phyloP scores from a whole-genome alignment of 2,329 filamentous ascomycete species.

The Fusarium nematophilum region DNA sequence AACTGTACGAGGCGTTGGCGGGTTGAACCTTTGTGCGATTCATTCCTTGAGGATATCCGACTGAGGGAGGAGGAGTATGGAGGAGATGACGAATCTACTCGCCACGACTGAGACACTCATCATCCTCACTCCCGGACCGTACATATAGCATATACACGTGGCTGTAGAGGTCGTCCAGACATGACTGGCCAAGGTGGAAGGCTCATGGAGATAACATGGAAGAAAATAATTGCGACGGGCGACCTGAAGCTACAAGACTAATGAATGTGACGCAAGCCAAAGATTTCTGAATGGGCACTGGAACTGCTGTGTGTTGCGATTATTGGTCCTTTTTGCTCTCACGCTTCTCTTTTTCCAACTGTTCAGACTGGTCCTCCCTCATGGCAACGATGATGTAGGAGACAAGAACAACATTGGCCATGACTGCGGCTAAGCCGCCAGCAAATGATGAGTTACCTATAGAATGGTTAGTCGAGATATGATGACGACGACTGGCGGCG shows the following conservation, averaged over 20 bases:
- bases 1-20: constrained; percentile 44
- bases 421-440: constrained; percentile 84
- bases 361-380: constrained; percentile 77
- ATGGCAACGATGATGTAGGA: constrained; percentile 94
- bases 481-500: constrained; percentile 4
- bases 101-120: constrained; percentile 40
- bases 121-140: constrained; percentile 36
- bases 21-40: constrained; percentile 32
- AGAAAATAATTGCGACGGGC: constrained; percentile 34
- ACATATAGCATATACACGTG: constrained; percentile 44
- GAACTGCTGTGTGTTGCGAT: not conserved
- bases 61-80: constrained; percentile 14
- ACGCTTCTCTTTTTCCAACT: constrained; percentile 55
- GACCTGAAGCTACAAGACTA: not conserved
- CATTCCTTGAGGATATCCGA: constrained; percentile 22
- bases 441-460: constrained; percentile 89
- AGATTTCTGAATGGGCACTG: too few relatives aligned
- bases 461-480: constrained; percentile 18
- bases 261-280: not conserved
- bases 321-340: constrained; percentile 64
- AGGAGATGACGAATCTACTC: constrained; percentile 38
- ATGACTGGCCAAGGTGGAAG: constrained; percentile 15
- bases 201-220: constrained; percentile 26
- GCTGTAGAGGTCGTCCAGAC: constrained; percentile 36
- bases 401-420: constrained; percentile 91